phyloP scores from a whole-genome alignment of 179 eudicot genomes.

The Spinacia oleracea region DNA sequence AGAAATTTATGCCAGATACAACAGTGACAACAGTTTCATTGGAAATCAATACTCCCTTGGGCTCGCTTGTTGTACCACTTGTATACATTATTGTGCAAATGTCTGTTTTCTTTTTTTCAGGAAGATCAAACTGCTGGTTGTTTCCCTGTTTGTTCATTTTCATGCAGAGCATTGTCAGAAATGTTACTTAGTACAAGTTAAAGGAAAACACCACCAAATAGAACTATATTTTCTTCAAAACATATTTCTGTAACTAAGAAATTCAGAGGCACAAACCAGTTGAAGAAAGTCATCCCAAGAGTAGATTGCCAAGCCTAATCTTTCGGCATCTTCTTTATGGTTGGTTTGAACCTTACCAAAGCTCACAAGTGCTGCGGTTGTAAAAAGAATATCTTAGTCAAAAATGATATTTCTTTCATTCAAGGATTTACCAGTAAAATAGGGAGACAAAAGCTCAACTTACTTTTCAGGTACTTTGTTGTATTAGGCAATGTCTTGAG shows the following conservation, averaged over 20 bases:
- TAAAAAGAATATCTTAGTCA: constrained; percentile 11
- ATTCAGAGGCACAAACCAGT: constrained; percentile 45
- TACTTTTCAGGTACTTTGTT: constrained; percentile 68
- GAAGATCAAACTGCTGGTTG: constrained; percentile 56
- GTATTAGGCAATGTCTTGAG: constrained; percentile 68
- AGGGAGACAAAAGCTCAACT: constrained; percentile 33
- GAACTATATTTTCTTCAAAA: neutral
- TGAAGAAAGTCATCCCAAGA: constrained; percentile 84
- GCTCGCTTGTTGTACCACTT: constrained; percentile 96
- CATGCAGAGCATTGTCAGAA: constrained; percentile 17
- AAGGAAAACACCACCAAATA: neutral
- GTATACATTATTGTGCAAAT: constrained; percentile 96
- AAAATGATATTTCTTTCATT: neutral
- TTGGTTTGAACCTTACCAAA: constrained; percentile 63
- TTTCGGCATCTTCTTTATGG: constrained; percentile 53
- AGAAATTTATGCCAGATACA: constrained; percentile 70
- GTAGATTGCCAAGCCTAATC: constrained; percentile 52
- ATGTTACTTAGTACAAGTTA: neutral
- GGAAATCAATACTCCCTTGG: constrained; percentile 91
- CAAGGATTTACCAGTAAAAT: neutral
- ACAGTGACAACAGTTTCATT: constrained; percentile 74
- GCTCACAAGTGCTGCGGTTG: constrained; percentile 74
- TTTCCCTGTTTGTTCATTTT: constrained; percentile 44
- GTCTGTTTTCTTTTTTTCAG: constrained; percentile 65
- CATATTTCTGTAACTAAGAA: neutral